Base-by-base conservation (phyloP, 495 filamentous ascomycete species). In the Neurospora africana region DNA sequence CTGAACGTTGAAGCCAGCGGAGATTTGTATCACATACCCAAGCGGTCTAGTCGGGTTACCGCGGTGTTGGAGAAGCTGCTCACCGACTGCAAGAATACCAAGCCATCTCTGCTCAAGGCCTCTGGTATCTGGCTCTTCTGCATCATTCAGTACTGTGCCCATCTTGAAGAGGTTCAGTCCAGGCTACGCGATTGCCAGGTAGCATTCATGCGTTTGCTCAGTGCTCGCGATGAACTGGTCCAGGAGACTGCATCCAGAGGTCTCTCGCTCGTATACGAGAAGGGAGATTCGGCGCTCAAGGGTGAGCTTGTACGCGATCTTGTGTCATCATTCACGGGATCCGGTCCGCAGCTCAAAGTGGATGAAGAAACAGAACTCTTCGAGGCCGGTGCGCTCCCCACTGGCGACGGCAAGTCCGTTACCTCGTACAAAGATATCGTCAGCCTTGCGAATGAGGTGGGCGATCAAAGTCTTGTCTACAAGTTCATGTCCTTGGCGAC, bases 341-440 rank as follows among this genome's bases (percentile, higher is more conserved):
- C 86, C 33, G 89, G 87, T 4, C 84, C 92, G 5, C 88, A 89
- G 74, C 85, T 97, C 38, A 94, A 90, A 75, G 92, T 99, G 7
- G 91, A 91, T 30, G 89, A 90, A 35, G 92, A 98, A 65, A 98
- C 95, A 0, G 91, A 98, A 79, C 83, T 99, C 6, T 98, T 98
- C 78, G 95, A 97, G 73, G 90, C 92, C n/a, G 95, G 95, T 15
- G 91, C 93, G 6, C 83, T 99, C 8, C 94, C 94, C 1, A 98
- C 94, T 2, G 93, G 93, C 8, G 93, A 97, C 69, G 93, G 93
- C 17, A 90, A 91, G 73, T 94, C 91, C 0, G 86, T 98, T 75
- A 96, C 91, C 17, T 97, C 95, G 0, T 99, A 99, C 82, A 96
- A 93, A 77, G 92, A 98, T 76, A 97, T 99, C 69, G 91, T 99